Conservation (phyloP, 495 filamentous ascomycete species). For the Pyronema domesticum region DNA sequence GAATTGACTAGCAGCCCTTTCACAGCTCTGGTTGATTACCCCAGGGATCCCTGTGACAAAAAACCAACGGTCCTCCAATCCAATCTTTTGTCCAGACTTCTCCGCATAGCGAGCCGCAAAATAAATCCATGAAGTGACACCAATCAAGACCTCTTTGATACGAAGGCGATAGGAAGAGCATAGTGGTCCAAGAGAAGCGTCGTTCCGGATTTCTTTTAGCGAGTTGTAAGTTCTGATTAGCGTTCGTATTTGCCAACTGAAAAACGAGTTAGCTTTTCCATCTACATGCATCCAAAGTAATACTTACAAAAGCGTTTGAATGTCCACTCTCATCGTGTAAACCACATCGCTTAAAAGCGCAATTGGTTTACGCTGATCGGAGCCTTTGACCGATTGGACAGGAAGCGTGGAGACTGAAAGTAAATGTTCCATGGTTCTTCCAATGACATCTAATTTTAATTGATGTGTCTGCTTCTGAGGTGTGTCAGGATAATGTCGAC, state of each 20-base stretch:
- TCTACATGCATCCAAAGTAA: neutral
- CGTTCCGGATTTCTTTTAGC: neutral
- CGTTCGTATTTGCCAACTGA: neutral
- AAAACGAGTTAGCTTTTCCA: neutral
- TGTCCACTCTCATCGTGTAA: neutral
- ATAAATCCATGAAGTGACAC: neutral
- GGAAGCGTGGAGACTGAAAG: neutral
- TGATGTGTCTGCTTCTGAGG: neutral
- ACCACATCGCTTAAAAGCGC: neutral
- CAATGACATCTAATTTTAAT: neutral
- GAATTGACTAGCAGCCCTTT: neutral
- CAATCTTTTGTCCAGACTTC: neutral
- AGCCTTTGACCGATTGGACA: neutral
- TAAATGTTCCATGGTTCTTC: neutral
- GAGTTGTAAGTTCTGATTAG: neutral
- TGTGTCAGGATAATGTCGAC: neutral
- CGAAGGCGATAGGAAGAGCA: neutral
- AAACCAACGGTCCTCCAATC: neutral
- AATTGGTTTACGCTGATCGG: neutral
- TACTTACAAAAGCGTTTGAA: neutral
- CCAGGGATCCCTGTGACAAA: neutral
- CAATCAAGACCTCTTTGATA: neutral
- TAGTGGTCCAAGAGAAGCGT: neutral
- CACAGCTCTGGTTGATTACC: neutral
- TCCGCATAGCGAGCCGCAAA: neutral